Percentiles rank a stretch among this genome's conserved stretches.
Evolutionary conservation across 164 flowering plant genomes (phyloP).

Genomic region (Warburgia ugandensis): DNA sequence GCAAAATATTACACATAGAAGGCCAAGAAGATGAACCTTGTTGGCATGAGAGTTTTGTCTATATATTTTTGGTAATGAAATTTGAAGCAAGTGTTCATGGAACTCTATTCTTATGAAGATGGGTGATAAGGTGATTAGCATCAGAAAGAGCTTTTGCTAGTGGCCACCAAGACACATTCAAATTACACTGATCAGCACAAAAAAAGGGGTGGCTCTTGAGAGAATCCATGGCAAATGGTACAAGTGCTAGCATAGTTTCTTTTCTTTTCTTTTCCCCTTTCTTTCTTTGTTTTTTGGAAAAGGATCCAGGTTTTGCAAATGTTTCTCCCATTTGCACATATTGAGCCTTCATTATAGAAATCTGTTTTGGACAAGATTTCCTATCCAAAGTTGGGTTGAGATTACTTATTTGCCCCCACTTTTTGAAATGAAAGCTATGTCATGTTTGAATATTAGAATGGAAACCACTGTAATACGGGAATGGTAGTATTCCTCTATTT

Average conservation of each 20-base stretch:
- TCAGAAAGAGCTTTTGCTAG: constrained; percentile 73
- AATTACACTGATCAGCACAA: neutral
- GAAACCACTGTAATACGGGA: too few species aligned
- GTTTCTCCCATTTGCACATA: too few species aligned
- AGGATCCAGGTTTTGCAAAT: too few species aligned
- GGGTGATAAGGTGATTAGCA: constrained; percentile 66
- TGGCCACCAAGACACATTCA: constrained; percentile 40
- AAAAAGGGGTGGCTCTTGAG: neutral
- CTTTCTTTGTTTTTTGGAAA: too few species aligned
- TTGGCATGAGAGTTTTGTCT: constrained; percentile 60
- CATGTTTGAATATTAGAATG: too few species aligned
- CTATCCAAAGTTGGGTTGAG: too few species aligned
- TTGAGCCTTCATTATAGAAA: too few species aligned
- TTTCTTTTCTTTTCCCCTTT: neutral
- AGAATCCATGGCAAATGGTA: neutral
- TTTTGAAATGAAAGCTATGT: too few species aligned
- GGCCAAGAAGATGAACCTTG: constrained; percentile 22
- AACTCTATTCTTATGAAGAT: constrained; percentile 56
- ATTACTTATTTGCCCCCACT: too few species aligned
- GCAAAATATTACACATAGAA: neutral
- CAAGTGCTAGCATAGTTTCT: neutral
- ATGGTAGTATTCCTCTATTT: too few species aligned
- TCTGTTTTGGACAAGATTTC: too few species aligned
- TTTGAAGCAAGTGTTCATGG: constrained; percentile 85
- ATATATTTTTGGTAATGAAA: constrained; percentile 48